phyloP scores from a whole-genome alignment of 1,139 yeast species.

The Kodamaea sp. region DNA sequence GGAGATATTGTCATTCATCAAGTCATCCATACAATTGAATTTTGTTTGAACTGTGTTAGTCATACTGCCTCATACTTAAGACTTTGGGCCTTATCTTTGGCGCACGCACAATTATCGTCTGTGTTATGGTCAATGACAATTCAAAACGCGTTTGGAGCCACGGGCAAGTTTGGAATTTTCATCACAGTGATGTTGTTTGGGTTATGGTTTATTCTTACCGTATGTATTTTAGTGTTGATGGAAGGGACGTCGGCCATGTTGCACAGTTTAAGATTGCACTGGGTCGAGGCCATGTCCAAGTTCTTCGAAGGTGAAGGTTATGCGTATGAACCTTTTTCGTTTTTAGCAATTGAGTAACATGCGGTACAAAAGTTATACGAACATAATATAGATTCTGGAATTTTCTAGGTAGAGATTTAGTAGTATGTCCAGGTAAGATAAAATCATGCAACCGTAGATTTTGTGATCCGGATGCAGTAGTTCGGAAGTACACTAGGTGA shows the following conservation, averaged over 20 bases:
- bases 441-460: too few relatives aligned
- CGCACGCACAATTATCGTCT: slow-evolving; percentile 93
- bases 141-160: slow-evolving; percentile 70
- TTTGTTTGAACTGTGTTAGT: slow-evolving; percentile 94
- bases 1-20: slow-evolving; percentile 97
- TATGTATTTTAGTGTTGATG: slow-evolving; percentile 90
- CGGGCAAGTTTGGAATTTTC: slow-evolving; percentile 69
- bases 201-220: slow-evolving; percentile 92
- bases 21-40: slow-evolving; percentile 97
- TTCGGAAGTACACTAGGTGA: too few relatives aligned
- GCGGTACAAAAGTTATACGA: too few relatives aligned
- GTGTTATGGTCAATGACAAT: slow-evolving; percentile 98
- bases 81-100: slow-evolving; percentile 95
- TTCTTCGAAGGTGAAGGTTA: slow-evolving; percentile 96
- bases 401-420: too few relatives aligned
- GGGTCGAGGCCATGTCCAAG: slow-evolving; percentile 99
- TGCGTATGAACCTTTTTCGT: slow-evolving; percentile 74
- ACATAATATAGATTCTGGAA: too few relatives aligned
- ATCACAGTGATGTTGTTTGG: slow-evolving; percentile 81
- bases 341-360: slow-evolving; percentile 8
- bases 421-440: too few relatives aligned
- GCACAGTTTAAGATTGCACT: slow-evolving; percentile 92
- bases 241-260: slow-evolving; percentile 99
- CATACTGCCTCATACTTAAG: slow-evolving; percentile 97
- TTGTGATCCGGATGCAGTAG: too few relatives aligned